A percentile compares a stretch with the other conserved stretches of the same genome.
These are phyloP conservation scores for Taphrina deformans DNA, from an alignment of 1,139 yeast genomes.

Conservation along the genomic window DNA sequence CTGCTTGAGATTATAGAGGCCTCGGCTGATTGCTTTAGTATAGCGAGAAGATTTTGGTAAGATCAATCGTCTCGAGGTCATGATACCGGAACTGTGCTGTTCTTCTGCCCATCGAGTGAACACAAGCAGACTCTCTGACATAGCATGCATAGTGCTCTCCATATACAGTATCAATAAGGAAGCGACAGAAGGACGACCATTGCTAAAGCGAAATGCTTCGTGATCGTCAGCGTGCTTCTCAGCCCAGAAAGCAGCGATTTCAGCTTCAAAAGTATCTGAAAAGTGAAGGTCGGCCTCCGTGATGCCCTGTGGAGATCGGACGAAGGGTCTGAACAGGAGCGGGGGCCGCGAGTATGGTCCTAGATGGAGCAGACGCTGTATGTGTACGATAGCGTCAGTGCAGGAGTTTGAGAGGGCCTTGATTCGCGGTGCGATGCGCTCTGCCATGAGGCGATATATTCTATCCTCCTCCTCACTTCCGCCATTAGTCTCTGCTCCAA, in stretches of 20 bases:
- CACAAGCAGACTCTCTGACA: slow-evolving; percentile 12
- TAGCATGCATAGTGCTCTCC: slow-evolving; percentile 18
- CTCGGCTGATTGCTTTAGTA: slow-evolving; percentile 5
- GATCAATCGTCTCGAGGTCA: slow-evolving; percentile 13
- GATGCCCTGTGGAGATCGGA: background rate
- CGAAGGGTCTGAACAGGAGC: slow-evolving; percentile 6
- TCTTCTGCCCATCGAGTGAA: slow-evolving; percentile 21
- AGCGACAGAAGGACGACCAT: background rate
- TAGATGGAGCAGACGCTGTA: slow-evolving; percentile 20
- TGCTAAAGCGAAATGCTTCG: background rate
- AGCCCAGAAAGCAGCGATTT: slow-evolving; percentile 23
- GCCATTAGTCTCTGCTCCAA: background rate
- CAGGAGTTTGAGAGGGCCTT: slow-evolving; percentile 3
- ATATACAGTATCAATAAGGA: slow-evolving; percentile 7
- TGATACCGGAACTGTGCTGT: slow-evolving; percentile 8
- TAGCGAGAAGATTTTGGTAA: slow-evolving; percentile 20
- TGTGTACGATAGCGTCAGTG: slow-evolving; percentile 17
- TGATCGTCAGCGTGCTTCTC: background rate
- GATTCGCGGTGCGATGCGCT: slow-evolving; percentile 22
- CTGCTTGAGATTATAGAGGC: background rate
- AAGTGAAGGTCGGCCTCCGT: slow-evolving; percentile 5
- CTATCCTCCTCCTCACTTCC: slow-evolving; percentile 4
- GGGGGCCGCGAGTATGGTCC: slow-evolving; percentile 18
- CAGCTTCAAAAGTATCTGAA: slow-evolving; percentile 19
- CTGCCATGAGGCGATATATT: slow-evolving; percentile 6